Evolutionary conservation across 176 grass and related monocot species (phyloP).

Genomic region (bread wheat (Triticum aestivum)): DNA sequence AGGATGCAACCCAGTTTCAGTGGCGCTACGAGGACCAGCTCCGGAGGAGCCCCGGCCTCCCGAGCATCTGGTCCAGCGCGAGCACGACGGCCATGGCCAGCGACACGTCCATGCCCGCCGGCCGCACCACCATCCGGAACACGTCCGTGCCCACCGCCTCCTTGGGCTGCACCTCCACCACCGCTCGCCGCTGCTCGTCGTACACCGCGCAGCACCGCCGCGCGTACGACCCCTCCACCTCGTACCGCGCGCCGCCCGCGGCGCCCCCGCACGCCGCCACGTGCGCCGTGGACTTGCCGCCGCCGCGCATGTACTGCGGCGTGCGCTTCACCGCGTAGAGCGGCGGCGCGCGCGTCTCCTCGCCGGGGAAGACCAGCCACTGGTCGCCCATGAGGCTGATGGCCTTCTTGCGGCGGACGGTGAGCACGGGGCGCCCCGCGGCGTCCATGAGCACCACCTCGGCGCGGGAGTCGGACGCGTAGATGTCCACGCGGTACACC

Average conservation of each 20-base stretch:
- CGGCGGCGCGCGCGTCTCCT: constrained; percentile 45
- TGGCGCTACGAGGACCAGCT: constrained; percentile 60
- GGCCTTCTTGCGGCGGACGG: constrained; percentile 75
- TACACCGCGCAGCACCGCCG: constrained; percentile 73
- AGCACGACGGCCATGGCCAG: constrained; percentile 79
- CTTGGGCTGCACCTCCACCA: constrained; percentile 73
- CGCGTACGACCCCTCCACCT: constrained; percentile 71
- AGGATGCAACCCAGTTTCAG: neutral
- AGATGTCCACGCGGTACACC: constrained; percentile 88
- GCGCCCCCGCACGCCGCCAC: constrained; percentile 32
- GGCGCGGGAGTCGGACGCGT: constrained; percentile 61
- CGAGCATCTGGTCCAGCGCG: constrained; percentile 88
- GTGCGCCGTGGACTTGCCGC: constrained; percentile 48
- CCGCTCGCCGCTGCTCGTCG: constrained; percentile 52
- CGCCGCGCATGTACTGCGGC: constrained; percentile 29
- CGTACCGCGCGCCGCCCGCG: constrained; percentile 27
- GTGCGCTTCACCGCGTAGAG: constrained; percentile 68
- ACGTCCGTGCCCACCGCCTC: constrained; percentile 79
- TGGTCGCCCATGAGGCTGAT: constrained; percentile 60
- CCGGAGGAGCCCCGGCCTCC: constrained; percentile 48
- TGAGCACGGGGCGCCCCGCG: constrained; percentile 56
- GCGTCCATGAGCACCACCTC: constrained; percentile 94
- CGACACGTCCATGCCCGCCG: constrained; percentile 51
- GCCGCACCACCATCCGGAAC: constrained; percentile 71
- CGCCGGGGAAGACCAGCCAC: constrained; percentile 61